Evolutionary conservation across 345 rosid species (phyloP), one percentile per base, ranked within the genome.

Genomic region (Orychophragmus violaceus): DNA sequence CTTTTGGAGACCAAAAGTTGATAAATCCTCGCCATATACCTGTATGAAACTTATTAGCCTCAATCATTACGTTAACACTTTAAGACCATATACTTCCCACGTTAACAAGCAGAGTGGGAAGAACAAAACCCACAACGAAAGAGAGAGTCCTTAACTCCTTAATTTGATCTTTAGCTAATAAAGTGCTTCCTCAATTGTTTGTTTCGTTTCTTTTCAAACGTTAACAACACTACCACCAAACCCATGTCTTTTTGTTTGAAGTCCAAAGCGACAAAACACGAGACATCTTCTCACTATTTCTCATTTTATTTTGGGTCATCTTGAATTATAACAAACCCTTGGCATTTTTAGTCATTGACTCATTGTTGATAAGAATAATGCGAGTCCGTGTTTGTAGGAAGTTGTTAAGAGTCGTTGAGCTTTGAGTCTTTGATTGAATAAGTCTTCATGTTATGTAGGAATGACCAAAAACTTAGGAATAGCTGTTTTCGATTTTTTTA

Each of bases 51-150:
- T 8, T 23, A 37, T n/a, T 33, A 16, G 8, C 5, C 8, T 3
- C 51, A 52, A 41, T 61, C 55, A 61, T 52, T 29, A 49, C 10
- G 29, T 18, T 9, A 58, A 49, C 50, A 48, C 64, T 59, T 46
- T 49, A 66, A 17, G 36, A 51, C 19, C 18, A 36, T 33, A 24
- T 39, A 45, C 16, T 13, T 13, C 57, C 39, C 22, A 58, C 50
- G 65, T 48, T 59, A n/a, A 12, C 16, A 22, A 14, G 0, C 13
- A 35, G 12, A 56, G 5, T 35, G 42, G 58, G 23, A 30, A 30
- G 17, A 25, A 69, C 41, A 48, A 35, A 48, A 48, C 55, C 69
- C 50, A 50, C 39, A 39, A 18, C 29, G 52, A 53, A 52, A 36
- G 37, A 12, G 69, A 49, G 8, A 5, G 14, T 2, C 12, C 6